phyloP scores from a whole-genome alignment of 2,329 filamentous ascomycete species.

The Cadophora gregata region DNA sequence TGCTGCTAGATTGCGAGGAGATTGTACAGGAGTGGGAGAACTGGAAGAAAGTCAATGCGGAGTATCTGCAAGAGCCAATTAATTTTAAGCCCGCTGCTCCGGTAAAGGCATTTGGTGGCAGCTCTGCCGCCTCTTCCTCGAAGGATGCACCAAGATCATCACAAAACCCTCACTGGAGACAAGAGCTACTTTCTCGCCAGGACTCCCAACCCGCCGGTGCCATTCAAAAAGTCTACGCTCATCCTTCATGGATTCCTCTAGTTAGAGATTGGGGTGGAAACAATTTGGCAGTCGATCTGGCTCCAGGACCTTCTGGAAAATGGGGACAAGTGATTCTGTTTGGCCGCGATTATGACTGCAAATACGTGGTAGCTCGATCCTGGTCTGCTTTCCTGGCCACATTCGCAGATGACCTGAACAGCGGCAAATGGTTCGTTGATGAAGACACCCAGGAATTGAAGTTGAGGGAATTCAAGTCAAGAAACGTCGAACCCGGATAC shows the following conservation, averaged over 20 bases:
- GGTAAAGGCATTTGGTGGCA: constrained; percentile 74
- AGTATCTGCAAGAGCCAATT: constrained; percentile 68
- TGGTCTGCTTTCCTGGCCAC: constrained; percentile 88
- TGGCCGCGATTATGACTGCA: constrained; percentile 97
- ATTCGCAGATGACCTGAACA: constrained; percentile 88
- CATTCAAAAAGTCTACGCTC: constrained; percentile 91
- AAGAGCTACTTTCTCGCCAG: constrained; percentile 83
- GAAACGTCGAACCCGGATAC: constrained; percentile 89
- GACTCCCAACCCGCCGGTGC: constrained; percentile 86
- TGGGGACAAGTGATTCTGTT: constrained; percentile 98
- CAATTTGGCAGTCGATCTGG: constrained; percentile 91
- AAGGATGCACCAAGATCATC: constrained; percentile 60
- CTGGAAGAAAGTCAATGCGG: constrained; percentile 91
- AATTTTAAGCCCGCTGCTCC: constrained; percentile 67
- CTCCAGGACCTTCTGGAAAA: constrained; percentile 84
- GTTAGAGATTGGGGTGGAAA: constrained; percentile 99
- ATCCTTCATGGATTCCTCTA: constrained; percentile 93
- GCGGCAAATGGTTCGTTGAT: constrained; percentile 89
- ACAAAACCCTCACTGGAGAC: constrained; percentile 73
- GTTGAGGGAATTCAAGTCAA: constrained; percentile 86
- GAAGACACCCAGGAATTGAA: constrained; percentile 93
- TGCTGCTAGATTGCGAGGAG: constrained; percentile 97
- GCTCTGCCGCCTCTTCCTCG: constrained; percentile 72
- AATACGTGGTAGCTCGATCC: constrained; percentile 93
- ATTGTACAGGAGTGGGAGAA: constrained; percentile 98